Evolutionary conservation across 441 rosid genomes (phyloP).

Genomic region (Gossypium lobatum): DNA sequence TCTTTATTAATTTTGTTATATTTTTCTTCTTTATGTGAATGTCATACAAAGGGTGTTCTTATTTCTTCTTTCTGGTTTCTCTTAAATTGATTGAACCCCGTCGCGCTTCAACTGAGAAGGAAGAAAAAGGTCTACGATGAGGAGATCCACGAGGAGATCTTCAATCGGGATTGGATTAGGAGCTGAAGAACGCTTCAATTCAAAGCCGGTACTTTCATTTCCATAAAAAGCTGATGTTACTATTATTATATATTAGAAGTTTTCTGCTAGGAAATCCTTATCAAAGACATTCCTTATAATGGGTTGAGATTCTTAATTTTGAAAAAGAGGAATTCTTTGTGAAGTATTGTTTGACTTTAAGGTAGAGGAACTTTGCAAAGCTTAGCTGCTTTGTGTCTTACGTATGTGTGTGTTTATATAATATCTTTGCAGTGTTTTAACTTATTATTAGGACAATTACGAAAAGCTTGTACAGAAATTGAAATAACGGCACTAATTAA

Average conservation of each 20-base stretch:
- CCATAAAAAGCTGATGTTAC: neutral
- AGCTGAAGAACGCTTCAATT: neutral
- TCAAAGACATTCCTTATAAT: neutral
- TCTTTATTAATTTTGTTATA: no score
- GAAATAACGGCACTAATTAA: neutral
- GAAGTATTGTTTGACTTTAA: neutral
- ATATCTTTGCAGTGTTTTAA: neutral
- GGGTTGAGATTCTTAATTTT: neutral
- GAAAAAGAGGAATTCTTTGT: neutral
- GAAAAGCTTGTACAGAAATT: neutral
- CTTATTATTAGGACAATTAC: neutral
- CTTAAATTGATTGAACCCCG: no score
- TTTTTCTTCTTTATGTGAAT: no score
- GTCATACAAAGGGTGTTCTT: no score
- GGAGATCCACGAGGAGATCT: slow-evolving; percentile 22
- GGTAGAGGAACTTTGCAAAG: neutral
- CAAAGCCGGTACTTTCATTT: slow-evolving; percentile 6
- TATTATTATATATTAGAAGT: neutral
- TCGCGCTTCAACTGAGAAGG: neutral
- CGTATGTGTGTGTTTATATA: neutral
- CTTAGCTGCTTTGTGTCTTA: neutral
- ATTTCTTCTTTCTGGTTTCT: no score
- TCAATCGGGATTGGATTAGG: slow-evolving; percentile 12
- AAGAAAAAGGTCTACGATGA: neutral
- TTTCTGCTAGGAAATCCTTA: neutral